Evolutionary conservation across 768 basidiomycete genomes (phyloP).

Genomic region (Lactarius sanguifluus): DNA sequence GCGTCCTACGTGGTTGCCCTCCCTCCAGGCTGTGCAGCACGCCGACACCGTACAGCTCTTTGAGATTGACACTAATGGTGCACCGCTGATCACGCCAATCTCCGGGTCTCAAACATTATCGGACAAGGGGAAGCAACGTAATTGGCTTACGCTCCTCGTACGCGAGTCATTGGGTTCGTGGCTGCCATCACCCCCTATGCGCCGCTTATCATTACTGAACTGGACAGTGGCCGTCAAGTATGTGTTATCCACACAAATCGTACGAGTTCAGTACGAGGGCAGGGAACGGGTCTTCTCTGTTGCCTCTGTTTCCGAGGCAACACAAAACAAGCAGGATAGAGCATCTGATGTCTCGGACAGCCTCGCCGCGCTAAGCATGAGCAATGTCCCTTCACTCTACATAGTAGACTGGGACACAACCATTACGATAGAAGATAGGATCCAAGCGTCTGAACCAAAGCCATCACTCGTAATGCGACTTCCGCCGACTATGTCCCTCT

Average conservation of each 20-base stretch:
- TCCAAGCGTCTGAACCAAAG: constrained; percentile 33
- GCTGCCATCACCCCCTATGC: constrained; percentile 20
- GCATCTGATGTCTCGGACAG: constrained; percentile 41
- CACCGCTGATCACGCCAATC: constrained; percentile 8
- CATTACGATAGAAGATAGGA: constrained; percentile 43
- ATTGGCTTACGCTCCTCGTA: constrained; percentile 69
- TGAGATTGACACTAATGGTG: constrained; percentile 41
- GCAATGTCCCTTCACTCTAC: constrained; percentile 49
- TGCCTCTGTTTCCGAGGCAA: constrained; percentile 43
- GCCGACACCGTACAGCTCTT: constrained; percentile 53
- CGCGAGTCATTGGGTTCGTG: constrained; percentile 67
- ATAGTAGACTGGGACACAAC: constrained; percentile 66
- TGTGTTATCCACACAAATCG: constrained; percentile 55
- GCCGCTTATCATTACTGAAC: not conserved
- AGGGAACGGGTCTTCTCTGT: constrained; percentile 55
- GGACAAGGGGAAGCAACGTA: constrained; percentile 43
- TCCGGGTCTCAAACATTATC: constrained; percentile 17
- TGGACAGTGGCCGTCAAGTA: constrained; percentile 69
- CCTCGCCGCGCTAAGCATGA: constrained; percentile 48
- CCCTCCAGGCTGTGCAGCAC: constrained; percentile 49
- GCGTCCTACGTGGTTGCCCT: constrained; percentile 47
- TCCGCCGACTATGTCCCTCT: constrained; percentile 7
- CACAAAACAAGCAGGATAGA: constrained; percentile 26
- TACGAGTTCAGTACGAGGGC: constrained; percentile 68
- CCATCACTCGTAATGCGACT: constrained; percentile 24